phyloP scores from a whole-genome alignment of 1,139 yeast genomes.

The Diutina siamensis region DNA sequence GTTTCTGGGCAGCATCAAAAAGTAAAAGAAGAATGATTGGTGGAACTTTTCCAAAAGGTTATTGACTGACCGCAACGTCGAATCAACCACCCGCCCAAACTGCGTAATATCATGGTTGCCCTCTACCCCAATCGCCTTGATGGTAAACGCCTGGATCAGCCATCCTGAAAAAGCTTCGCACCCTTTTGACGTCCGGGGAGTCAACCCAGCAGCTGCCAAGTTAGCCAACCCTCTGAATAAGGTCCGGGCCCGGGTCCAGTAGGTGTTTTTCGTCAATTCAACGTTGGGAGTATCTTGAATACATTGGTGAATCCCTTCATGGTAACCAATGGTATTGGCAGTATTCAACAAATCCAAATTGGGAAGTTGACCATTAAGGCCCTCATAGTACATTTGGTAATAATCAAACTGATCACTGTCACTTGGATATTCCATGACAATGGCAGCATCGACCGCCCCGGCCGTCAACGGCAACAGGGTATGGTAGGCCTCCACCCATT shows the following conservation, averaged over 20 bases:
- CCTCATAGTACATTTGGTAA: conserved; percentile 71
- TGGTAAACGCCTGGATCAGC: conserved; percentile 85
- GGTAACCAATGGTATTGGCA: conserved; percentile 57
- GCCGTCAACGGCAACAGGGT: conserved; percentile 77
- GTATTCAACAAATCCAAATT: conserved; percentile 82
- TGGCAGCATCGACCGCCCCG: conserved; percentile 91
- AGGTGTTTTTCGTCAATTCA: conserved; percentile 34
- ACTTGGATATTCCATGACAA: conserved; percentile 72
- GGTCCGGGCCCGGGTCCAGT: conserved; percentile 45
- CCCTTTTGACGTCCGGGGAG: conserved; percentile 40
- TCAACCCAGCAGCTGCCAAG: conserved; percentile 62
- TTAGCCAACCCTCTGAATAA: conserved; percentile 53
- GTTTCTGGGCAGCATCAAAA: conserved; percentile 62
- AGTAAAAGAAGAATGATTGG: conserved; percentile 90
- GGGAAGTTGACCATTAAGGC: conserved; percentile 91
- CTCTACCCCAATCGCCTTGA: conserved; percentile 47
- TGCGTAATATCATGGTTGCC: conserved; percentile 66
- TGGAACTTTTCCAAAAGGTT: conserved; percentile 92
- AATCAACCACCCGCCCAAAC: conserved; percentile 83
- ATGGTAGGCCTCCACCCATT: conserved; percentile 95
- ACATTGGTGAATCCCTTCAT: conserved; percentile 62
- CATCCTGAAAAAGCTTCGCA: conserved; percentile 92
- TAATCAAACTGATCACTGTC: conserved; percentile 57
- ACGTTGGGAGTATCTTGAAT: conserved; percentile 48
- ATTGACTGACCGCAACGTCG: conserved; percentile 78